Base-by-base conservation (phyloP, 2,329 filamentous ascomycete genomes). In the Cytospora mali region DNA sequence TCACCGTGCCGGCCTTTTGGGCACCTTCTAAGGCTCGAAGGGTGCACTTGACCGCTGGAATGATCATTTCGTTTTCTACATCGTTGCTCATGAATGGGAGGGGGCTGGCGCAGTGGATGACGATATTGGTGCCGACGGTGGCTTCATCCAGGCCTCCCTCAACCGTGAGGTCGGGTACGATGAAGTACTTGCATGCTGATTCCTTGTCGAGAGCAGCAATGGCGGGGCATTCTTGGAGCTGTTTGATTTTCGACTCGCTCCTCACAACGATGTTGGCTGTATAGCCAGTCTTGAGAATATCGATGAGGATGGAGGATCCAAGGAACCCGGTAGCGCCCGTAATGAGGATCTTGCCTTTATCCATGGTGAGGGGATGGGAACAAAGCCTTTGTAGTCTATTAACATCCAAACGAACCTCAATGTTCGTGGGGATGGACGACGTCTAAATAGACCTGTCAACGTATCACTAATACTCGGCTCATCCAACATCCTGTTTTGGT, bases 321-420 rank as follows among this genome's bases (percentile, higher is more conserved):
- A 71, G 62, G 27, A 64, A 71, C 59, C 69, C 70, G 23, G 66
- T 67, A 25, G 67, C 70, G 13, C 69, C 69, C 13, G 69, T 71
- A 35, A 71, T 66, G 42, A 70, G 65, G 35, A 67, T 62, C 35
- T 62, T 62, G 31, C 59, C 59, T n/a, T 52, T 50, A 31, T 55
- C 55, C 59, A 62, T 61, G 16, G 18, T 49, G 28, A 46, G 21
- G n/a, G 3, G 27, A 27, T 25, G 16, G 18, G 23, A n/a, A 50
- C 18, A 23, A 42, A 49, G n/a, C 16, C 9, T 42, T 39, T 18
- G 48, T 35, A 7, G 4, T 25, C n/a, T 1, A 35, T 35, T 11
- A 7, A 31, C 29, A 31, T 11, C 1, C 13, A 35, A 3, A 35
- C 33, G 4, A 35, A 6, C 2, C 33, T 35, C 33, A 4, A 14